Conservation (phyloP, 2,329 filamentous ascomycete genomes). For the Leptographium procerum region DNA sequence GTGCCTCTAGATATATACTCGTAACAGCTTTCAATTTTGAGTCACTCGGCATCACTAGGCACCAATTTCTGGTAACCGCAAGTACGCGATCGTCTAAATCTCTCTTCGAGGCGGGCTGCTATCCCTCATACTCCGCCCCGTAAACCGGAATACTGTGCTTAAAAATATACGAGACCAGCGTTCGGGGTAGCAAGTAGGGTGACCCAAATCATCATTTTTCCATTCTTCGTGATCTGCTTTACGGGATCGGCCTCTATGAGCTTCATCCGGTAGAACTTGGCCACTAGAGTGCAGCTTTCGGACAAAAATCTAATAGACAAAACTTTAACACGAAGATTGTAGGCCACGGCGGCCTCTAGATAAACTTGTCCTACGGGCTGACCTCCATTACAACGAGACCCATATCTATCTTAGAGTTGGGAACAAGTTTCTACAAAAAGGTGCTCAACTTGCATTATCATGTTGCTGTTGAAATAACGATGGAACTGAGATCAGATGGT, state of each 20-base stretch:
- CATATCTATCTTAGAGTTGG: no score
- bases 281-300: not conserved
- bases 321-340: not conserved
- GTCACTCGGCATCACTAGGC: no score
- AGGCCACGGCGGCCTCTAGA: slow-evolving; percentile 1
- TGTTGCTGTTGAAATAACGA: no score
- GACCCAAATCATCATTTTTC: not conserved
- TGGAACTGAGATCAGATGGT: no score
- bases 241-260: not conserved
- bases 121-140: slow-evolving; percentile 31
- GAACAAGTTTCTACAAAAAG: no score
- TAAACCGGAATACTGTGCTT: slow-evolving; percentile 30
- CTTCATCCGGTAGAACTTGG: not conserved
- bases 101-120: slow-evolving; percentile 36
- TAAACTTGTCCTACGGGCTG: slow-evolving; percentile 29
- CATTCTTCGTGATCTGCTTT: no score
- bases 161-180: no score
- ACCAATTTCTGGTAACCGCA: no score
- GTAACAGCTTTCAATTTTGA: no score
- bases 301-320: not conserved
- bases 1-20: no score
- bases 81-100: slow-evolving; percentile 39
- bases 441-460: no score
- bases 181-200: slow-evolving; percentile 18
- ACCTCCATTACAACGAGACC: slow-evolving; percentile 23